Percentiles rank a stretch among this genome's conserved stretches.
Evolutionary conservation across 495 filamentous ascomycete genomes (phyloP).

Genomic region (Penicillium crystallinum): DNA sequence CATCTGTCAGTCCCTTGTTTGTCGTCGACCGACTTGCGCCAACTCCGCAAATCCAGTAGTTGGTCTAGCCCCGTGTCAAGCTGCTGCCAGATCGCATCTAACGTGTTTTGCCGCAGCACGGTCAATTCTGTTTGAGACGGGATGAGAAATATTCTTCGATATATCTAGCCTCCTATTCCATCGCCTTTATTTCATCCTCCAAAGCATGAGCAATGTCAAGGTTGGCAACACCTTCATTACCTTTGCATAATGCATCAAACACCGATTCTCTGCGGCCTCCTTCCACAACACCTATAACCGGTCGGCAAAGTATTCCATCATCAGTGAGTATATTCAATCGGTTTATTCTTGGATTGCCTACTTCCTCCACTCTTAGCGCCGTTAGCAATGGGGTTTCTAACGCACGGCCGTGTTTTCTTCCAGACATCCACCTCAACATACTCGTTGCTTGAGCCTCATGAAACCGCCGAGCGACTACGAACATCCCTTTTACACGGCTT

Average conservation of each 20-base stretch:
- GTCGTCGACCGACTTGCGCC: slow-evolving; percentile 3
- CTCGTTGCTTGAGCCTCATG: slow-evolving; percentile 61
- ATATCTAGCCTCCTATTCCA: slow-evolving; percentile 12
- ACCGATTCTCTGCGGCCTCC: slow-evolving; percentile 29
- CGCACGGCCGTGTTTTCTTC: neutral
- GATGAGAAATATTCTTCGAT: slow-evolving; percentile 27
- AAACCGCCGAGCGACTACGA: slow-evolving; percentile 71
- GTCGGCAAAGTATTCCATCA: slow-evolving; percentile 28
- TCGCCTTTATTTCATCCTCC: slow-evolving; percentile 13
- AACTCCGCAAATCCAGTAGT: slow-evolving; percentile 7
- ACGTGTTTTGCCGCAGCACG: slow-evolving; percentile 11
- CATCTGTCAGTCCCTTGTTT: slow-evolving; percentile 2
- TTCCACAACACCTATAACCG: slow-evolving; percentile 33
- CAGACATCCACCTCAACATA: slow-evolving; percentile 57
- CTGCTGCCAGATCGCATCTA: slow-evolving; percentile 35
- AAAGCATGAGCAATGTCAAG: slow-evolving; percentile 58
- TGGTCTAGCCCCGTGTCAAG: slow-evolving; percentile 18
- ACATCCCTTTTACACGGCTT: slow-evolving; percentile 83
- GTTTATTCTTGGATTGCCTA: neutral
- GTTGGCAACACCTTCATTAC: slow-evolving; percentile 52
- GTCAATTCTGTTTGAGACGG: slow-evolving; percentile 20
- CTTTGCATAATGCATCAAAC: slow-evolving; percentile 48
- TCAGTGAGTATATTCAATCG: slow-evolving; percentile 24
- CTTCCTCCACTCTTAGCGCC: neutral
- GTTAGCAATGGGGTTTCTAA: slow-evolving; percentile 5